phyloP scores from a whole-genome alignment of 371 early-diverging fungal species.

The Rhizopus microsporus region DNA sequence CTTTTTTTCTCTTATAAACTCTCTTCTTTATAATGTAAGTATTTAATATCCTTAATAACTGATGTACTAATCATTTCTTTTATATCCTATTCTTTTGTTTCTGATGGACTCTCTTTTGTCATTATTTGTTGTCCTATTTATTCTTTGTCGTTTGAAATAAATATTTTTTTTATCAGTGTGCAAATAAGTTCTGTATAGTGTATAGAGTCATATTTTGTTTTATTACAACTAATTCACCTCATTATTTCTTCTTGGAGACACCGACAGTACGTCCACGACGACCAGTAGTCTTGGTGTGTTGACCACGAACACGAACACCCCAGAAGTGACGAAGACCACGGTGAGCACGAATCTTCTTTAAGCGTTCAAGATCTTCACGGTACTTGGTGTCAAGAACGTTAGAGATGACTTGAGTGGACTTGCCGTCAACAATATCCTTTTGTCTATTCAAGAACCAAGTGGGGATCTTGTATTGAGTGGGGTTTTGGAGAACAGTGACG shows the following conservation, averaged over 20 bases:
- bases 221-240: background rate
- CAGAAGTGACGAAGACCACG: slow-evolving; percentile 94
- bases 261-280: slow-evolving; percentile 95
- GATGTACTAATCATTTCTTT: too few relatives aligned
- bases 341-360: slow-evolving; percentile 95
- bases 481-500: slow-evolving; percentile 87
- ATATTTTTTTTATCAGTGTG: too few relatives aligned
- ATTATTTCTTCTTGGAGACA: slow-evolving; percentile 93
- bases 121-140: too few relatives aligned
- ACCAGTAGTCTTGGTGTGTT: slow-evolving; percentile 98
- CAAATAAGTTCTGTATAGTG: too few relatives aligned
- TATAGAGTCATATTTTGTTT: background rate
- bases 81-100: too few relatives aligned
- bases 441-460: slow-evolving; percentile 98
- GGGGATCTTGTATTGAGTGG: slow-evolving; percentile 95
- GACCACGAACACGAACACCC: slow-evolving; percentile 93
- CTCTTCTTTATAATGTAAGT: too few relatives aligned
- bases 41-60: too few relatives aligned
- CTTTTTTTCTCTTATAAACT: too few relatives aligned
- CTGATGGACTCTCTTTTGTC: too few relatives aligned
- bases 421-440: slow-evolving; percentile 94
- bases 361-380: slow-evolving; percentile 94
- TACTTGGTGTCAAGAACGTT: slow-evolving; percentile 92
- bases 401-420: slow-evolving; percentile 88
- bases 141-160: too few relatives aligned